These are phyloP conservation scores for Neofusicoccum ribis DNA, from an alignment of 2,329 filamentous ascomycete species.

Conservation along the genomic window DNA sequence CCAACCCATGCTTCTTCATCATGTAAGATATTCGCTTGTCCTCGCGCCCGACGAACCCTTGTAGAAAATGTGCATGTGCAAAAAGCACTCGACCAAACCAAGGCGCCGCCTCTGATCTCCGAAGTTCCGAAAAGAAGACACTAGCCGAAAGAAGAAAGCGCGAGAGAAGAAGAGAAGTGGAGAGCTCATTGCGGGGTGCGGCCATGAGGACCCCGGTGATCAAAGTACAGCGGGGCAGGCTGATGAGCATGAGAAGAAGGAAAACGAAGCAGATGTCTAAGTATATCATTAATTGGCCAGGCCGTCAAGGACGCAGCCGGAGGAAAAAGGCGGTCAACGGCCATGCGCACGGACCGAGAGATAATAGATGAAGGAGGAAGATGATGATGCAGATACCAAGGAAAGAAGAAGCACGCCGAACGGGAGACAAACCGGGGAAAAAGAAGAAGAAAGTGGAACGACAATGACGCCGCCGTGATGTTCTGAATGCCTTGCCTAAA, in stretches of 20 bases:
- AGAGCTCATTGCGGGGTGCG: background rate
- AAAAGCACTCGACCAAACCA: background rate
- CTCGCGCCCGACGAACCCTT: background rate
- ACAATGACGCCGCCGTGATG: constrained; percentile 14
- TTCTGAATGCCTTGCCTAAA: constrained; percentile 6
- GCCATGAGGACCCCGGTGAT: background rate
- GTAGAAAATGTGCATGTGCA: background rate
- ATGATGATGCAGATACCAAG: background rate
- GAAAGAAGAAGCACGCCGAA: background rate
- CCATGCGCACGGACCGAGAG: background rate
- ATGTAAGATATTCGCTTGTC: background rate
- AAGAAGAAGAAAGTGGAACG: background rate
- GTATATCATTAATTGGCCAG: constrained; percentile 1
- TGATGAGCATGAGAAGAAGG: background rate
- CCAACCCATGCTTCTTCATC: background rate
- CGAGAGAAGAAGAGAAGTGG: background rate
- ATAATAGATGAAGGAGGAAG: background rate
- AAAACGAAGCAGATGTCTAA: background rate
- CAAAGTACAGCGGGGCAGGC: background rate
- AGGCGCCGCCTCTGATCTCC: background rate
- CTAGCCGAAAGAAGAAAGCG: background rate
- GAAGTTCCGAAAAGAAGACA: background rate
- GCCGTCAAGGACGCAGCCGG: background rate
- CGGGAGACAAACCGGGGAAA: background rate
- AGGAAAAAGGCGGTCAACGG: background rate